Evolutionary conservation across 1,139 yeast species (phyloP).

Genomic region (Pneumocystis sp.): DNA sequence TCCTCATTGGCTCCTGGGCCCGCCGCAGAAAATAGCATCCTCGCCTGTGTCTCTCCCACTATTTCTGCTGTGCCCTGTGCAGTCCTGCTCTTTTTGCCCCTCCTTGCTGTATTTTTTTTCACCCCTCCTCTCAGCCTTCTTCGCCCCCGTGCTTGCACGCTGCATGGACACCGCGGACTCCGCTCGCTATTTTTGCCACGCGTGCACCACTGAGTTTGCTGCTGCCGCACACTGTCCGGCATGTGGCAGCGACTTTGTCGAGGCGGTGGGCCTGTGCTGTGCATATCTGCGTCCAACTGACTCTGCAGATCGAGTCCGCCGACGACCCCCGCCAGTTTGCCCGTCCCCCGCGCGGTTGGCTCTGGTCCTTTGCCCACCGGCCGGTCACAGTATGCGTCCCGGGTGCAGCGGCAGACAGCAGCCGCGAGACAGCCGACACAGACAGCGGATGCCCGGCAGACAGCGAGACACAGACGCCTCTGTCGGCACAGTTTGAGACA

Average conservation of each 20-base stretch:
- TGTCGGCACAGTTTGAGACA: background rate
- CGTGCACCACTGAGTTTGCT: constrained; percentile 1
- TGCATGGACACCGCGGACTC: background rate
- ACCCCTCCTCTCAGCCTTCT: background rate
- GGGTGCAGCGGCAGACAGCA: background rate
- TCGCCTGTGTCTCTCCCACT: background rate
- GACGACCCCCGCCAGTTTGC: background rate
- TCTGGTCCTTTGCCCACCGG: background rate
- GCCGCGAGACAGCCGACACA: background rate
- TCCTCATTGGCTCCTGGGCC: background rate
- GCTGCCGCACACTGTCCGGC: constrained; percentile 1
- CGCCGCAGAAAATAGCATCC: background rate
- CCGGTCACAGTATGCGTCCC: background rate
- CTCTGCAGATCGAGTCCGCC: background rate
- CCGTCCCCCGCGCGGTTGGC: background rate
- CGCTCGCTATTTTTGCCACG: constrained; percentile 3
- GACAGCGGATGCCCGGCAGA: too few species aligned
- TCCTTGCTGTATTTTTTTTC: background rate
- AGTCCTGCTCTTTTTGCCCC: background rate
- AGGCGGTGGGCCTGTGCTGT: too few species aligned
- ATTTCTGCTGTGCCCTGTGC: background rate
- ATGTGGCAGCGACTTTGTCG: constrained; percentile 5
- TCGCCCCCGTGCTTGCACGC: background rate
- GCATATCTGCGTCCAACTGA: too few species aligned
- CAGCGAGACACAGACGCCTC: too few species aligned